Evolutionary conservation across 2,329 filamentous ascomycete genomes (phyloP), one percentile per base, ranked within the genome.

Genomic region (Aspergillus cejpii): DNA sequence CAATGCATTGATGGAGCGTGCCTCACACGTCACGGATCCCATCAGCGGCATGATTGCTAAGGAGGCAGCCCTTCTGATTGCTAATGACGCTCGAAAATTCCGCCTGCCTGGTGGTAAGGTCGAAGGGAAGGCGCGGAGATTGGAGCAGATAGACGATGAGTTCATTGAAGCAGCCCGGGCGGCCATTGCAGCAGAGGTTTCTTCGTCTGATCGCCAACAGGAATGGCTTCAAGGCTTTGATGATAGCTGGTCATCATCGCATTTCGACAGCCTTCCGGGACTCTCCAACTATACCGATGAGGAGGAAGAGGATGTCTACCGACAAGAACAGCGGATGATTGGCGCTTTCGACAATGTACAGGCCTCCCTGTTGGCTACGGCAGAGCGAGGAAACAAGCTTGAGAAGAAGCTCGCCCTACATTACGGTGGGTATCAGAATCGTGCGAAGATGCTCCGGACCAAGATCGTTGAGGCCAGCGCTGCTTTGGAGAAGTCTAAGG

Each of bases 361-460:
- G 66, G 79, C 86, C 37, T 74, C 78, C 6, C 85, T 95, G 50
- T 77, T 86, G 55, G 72, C 77, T 2, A 81, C 82, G 0, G 92
- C 90, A 2, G 83, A 91, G 56, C 78, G 83, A 45, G 87, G 86
- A 43, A 87, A 88, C 62, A 94, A 91, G 67, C 73, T 94, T 1
- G 90, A 97, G 69, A 95, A 95, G 78, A 96, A 92, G 68, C 78
- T 98, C n/a, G 75, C 77, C 0, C 75, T 94, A 43, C 84, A 92
- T 58, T 80, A 94, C 2, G 90, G 90, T 19, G 92, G 92, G 11
- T 98, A 98, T 69, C 83, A 90, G 64, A 83, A 89, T 55, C 84
- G 92, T 24, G 82, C 87, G 26, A 89, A 89, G 66, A 82, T 80
- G 55, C 76, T 98, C 20, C 79, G 81, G 17, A 78, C 82, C 48